Base-by-base conservation (phyloP, 306 rosid genomes). In the Acacia acuminata region DNA sequence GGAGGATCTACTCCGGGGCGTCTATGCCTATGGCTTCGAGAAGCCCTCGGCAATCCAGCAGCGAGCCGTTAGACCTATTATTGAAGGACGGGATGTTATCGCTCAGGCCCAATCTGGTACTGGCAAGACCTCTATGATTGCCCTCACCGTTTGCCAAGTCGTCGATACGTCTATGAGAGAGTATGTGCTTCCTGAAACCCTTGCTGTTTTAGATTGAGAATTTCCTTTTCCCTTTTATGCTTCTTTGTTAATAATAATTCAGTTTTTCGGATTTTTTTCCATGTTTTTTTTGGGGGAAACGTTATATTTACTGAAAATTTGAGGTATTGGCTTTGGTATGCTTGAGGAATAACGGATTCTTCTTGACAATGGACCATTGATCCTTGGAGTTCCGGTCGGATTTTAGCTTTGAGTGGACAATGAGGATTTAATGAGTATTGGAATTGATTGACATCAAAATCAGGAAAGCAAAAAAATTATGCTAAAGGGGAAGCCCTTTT, bases 81-180 rank as follows among this genome's bases (percentile, higher is more conserved):
- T 96, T 12, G 94, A 87, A 66, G 99, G 99, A 3, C 98, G 98
- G 22, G 99, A 96, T 67, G 99, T 96, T 73, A 94, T 96, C 3
- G 99, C 99, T 19, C 98, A 96, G 90, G 99, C 99, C 8, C 99
- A 96, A 82, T 96, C 99, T 61, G 99, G 99, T 36, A 96, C 99
- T 20, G 98, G 99, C 5, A 96, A 96, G 82, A 92, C 97, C 44
- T 96, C 99, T 78, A 96, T 96, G 99, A 96, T 96, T 55, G 99
- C 94, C 6, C 94, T 96, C 51, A 90, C 98, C 17, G 99, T 94
- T 73, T 96, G 99, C 82, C 99, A 96, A 81, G 84, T 87, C 69
- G 94, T 92, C 19, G 99, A 96, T 27, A 94, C 97, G 30, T 68
- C 97, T 16, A 83, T 81, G 44, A 85, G 97, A 88, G 99, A 94